A percentile compares a stretch with the other conserved stretches of the same genome.
These are phyloP conservation scores for Diddensiella caesifluorescens DNA, from an alignment of 805 yeast genomes.

Conservation along the genomic window DNA sequence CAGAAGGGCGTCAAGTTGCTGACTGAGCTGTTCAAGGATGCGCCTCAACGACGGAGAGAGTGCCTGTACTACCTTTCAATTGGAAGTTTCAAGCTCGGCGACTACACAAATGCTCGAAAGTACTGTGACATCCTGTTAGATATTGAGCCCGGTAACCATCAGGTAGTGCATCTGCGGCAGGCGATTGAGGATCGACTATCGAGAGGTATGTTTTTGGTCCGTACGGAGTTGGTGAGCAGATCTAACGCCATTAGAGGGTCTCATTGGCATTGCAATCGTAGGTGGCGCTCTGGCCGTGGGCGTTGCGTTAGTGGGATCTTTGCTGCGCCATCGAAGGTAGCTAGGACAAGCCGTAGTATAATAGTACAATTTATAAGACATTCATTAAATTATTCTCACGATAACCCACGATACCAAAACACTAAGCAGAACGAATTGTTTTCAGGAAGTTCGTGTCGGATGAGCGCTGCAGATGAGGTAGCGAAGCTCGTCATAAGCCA, in stretches of 20 bases:
- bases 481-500: constrained; percentile 23
- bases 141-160: constrained; percentile 80
- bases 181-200: constrained; percentile 82
- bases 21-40: constrained; percentile 54
- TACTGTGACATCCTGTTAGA: constrained; percentile 72
- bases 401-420: not conserved
- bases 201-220: constrained; percentile 33
- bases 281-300: constrained; percentile 85
- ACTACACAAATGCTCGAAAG: constrained; percentile 76
- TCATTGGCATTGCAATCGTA: constrained; percentile 80
- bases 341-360: no score
- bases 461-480: constrained; percentile 19
- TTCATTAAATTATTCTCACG: not conserved
- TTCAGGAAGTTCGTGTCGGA: no score
- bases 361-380: no score
- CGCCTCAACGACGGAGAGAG: constrained; percentile 81
- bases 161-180: constrained; percentile 64
- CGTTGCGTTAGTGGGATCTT: constrained; percentile 48
- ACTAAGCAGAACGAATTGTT: no score
- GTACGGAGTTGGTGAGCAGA: not conserved
- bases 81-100: constrained; percentile 85
- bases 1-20: constrained; percentile 74
- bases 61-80: constrained; percentile 80
- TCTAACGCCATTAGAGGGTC: constrained; percentile 51
- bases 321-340: constrained; percentile 27